Evolutionary conservation across 1,139 yeast species (phyloP), one percentile per base, ranked within the genome.

Genomic region (Pichia sp.): DNA sequence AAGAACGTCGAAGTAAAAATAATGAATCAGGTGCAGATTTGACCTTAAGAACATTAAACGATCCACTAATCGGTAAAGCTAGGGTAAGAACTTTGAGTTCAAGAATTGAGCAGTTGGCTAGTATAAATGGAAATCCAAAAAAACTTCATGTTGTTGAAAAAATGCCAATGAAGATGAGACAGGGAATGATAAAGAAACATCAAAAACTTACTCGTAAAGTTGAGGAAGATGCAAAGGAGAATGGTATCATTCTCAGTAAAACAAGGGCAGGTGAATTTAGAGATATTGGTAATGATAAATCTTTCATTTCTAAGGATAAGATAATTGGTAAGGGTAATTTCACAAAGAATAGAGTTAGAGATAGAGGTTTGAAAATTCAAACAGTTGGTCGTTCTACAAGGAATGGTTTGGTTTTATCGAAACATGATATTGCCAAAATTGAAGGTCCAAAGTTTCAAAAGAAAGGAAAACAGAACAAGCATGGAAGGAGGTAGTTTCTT

Each of bases 141-240:
- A 71, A 34, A 57, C 34, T 43, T 3, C 45, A 46, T 4, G 75
- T 66, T 42, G 63, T 81, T 26, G 94, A 84, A 52, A 83, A 77
- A 39, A 83, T 85, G 76, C 95, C 98, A 12, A 88, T 91, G 89
- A 61, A 73, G 19, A 78, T 86, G 69, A 72, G 96, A 44, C 84
- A 83, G 56, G 95, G 95, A 2, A 82, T 89, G 81, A 67, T 84
- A 31, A 63, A 68, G 38, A 72, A 79, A 39, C 72, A 80, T 40
- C 62, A 70, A 33, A 60, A 64, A 19, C 73, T 76, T 47, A 73
- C 79, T 28, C 57, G 64, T 6, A 75, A 74, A 54, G 73, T 71
- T 55, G 95, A 84, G 57, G 66, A 71, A 43, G 88, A 84, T 38
- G 96, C 98, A 7, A 72, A 68, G 46, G 89, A 89, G 31, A 95